A percentile compares a stretch with the other conserved stretches of the same genome.
These are phyloP conservation scores for Paracoccidioides lutzii DNA, from an alignment of 2,329 filamentous ascomycete species.

Conservation along the genomic window DNA sequence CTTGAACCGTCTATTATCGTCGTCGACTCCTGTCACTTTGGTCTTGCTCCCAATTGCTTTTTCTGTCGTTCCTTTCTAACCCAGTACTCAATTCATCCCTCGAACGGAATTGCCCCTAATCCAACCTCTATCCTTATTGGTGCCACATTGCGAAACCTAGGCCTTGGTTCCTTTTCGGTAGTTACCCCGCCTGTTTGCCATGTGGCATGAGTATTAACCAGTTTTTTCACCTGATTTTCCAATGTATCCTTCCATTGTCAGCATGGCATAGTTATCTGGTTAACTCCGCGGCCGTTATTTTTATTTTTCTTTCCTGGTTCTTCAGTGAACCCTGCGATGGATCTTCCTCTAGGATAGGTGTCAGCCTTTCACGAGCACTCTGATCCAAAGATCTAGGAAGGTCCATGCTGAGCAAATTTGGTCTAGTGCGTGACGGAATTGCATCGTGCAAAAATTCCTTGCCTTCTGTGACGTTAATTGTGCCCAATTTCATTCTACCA, in stretches of 20 bases:
- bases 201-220: constrained; percentile 5
- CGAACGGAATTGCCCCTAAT: not conserved
- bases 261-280: constrained; percentile 4
- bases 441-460: not conserved
- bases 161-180: not conserved
- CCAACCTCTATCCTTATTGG: constrained; percentile 5
- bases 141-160: constrained; percentile 9
- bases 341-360: not conserved
- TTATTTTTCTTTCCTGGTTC: not conserved
- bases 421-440: not conserved
- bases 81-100: not conserved
- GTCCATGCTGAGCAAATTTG: not conserved
- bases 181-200: constrained; percentile 10
- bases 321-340: not conserved
- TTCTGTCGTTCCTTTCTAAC: constrained; percentile 4
- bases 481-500: not conserved
- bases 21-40: not conserved
- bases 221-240: not conserved
- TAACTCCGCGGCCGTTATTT: constrained; percentile 2
- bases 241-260: not conserved
- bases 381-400: not conserved
- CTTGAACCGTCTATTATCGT: not conserved
- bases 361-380: not conserved
- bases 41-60: constrained; percentile 1
- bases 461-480: constrained; percentile 2